Evolutionary conservation across 306 rosid species (phyloP), one percentile per base, ranked within the genome.

Genomic region (Echinosophora koreensis): DNA sequence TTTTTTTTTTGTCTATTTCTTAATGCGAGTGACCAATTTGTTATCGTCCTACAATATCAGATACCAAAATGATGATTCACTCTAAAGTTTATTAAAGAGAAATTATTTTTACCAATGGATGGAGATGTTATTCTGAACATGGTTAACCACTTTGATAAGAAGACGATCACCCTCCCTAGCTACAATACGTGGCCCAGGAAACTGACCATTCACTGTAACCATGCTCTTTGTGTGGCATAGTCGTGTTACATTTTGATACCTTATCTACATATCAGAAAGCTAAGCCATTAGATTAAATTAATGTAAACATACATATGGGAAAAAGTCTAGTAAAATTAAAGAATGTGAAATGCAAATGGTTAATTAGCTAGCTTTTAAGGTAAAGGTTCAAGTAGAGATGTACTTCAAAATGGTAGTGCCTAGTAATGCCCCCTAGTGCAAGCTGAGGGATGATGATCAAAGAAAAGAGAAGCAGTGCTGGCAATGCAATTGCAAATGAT

Each of bases 331-430:
- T 9, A 22, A 16, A 54, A 10, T 6, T 38, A 56, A 28, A 3
- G 22, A 50, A 39, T 1, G n/a, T 71, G 28, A 17, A 59, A 74
- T 50, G 18, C 30, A n/a, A 17, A 39, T 41, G 8, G 2, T 8
- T 52, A 15, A n/a, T n/a, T n/a, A 71, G 72, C 34, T 50, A 66
- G 73, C 81, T 18, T 18, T 68, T 28, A 57, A 35, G 67, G 15
- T 13, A 22, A 64, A 28, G 16, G 18, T 32, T 18, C 4, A 50
- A 61, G 65, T 27, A 3, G 47, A 46, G 30, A 61, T 17, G 22
- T 82, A 91, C 93, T 37, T 91, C 86, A 80, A 89, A 84, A 71
- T 67, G 87, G 84, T 89, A 89, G 79, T 91, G 91, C 72, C 96
- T 82, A 0, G 91, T 88, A 12, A 69, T 78, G 79, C 87, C 78